phyloP scores from a whole-genome alignment of 1,284 basidiomycete species.

The Pyrrhoderma noxium region DNA sequence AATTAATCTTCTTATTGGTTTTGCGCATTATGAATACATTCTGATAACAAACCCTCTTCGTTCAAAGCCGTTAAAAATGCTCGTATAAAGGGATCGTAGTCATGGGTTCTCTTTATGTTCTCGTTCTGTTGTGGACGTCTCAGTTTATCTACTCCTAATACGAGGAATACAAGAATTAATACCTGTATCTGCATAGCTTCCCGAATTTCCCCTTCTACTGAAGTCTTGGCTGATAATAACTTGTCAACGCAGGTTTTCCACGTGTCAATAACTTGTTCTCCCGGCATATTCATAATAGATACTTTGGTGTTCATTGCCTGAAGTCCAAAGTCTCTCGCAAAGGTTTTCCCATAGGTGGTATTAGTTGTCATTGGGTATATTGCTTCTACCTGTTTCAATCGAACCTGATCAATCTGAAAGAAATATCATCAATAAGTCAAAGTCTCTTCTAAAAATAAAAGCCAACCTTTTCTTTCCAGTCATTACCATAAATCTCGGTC shows the following conservation, averaged over 20 bases:
- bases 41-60: conserved; percentile 36
- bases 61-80: conserved; percentile 40
- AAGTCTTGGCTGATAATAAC: conserved; percentile 35
- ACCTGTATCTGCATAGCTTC: conserved; percentile 41
- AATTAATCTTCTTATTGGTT: too few relatives aligned
- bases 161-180: conserved; percentile 21
- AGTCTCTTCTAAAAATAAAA: background rate
- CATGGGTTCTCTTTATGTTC: conserved; percentile 47
- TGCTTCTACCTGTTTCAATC: conserved; percentile 28
- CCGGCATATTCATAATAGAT: conserved; percentile 39
- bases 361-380: conserved; percentile 30
- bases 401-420: conserved; percentile 30
- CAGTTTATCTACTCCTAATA: background rate
- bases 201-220: conserved; percentile 44
- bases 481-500: conserved; percentile 25
- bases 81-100: conserved; percentile 53
- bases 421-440: background rate
- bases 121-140: conserved; percentile 36
- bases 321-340: conserved; percentile 38
- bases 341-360: conserved; percentile 27
- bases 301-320: conserved; percentile 37
- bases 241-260: conserved; percentile 43
- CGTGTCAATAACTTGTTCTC: conserved; percentile 28
- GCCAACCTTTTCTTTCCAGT: conserved; percentile 37
- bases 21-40: background rate